A percentile compares a stretch with the other conserved stretches of the same genome.
These are phyloP conservation scores for Aspergillus asperescens DNA, from an alignment of 495 filamentous ascomycete species.

Conservation along the genomic window DNA sequence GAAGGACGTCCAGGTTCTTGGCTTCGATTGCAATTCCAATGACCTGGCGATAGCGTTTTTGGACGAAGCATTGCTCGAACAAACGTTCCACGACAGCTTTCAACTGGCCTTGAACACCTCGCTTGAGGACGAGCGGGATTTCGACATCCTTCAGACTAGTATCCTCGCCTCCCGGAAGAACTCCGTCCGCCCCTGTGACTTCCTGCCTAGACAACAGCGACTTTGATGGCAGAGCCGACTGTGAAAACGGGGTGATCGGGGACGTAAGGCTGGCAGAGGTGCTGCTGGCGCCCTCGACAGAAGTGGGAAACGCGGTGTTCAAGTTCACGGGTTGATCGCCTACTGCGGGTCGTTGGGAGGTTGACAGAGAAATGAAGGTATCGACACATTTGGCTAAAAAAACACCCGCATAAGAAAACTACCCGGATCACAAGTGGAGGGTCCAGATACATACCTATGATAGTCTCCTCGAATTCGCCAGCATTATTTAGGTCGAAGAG, in stretches of 20 bases:
- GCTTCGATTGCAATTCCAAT: slow-evolving; percentile 98
- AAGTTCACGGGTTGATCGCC: slow-evolving; percentile 60
- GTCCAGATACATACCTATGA: slow-evolving; percentile 56
- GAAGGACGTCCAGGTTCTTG: slow-evolving; percentile 83
- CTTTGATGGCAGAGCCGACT: slow-evolving; percentile 83
- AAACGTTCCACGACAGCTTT: slow-evolving; percentile 78
- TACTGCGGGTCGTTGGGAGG: slow-evolving; percentile 55
- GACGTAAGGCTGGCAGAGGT: slow-evolving; percentile 70
- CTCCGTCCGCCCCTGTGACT: slow-evolving; percentile 53
- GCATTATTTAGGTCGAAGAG: slow-evolving; percentile 87
- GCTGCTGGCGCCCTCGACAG: slow-evolving; percentile 56
- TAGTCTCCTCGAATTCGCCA: slow-evolving; percentile 98
- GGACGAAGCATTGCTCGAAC: slow-evolving; percentile 83
- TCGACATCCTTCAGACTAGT: slow-evolving; percentile 49
- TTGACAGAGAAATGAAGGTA: slow-evolving; percentile 87
- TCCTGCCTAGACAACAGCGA: slow-evolving; percentile 83
- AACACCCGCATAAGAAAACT: slow-evolving; percentile 5
- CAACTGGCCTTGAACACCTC: slow-evolving; percentile 62
- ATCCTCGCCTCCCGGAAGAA: slow-evolving; percentile 50
- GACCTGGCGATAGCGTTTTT: slow-evolving; percentile 91
- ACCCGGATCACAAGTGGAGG: background rate
- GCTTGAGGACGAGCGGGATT: slow-evolving; percentile 48
- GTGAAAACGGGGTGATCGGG: slow-evolving; percentile 88
- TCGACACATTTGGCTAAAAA: slow-evolving; percentile 86
- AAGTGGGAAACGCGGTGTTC: slow-evolving; percentile 63